Conservation (phyloP, 2,329 filamentous ascomycete species). For the Pseudogymnoascus destructans region DNA sequence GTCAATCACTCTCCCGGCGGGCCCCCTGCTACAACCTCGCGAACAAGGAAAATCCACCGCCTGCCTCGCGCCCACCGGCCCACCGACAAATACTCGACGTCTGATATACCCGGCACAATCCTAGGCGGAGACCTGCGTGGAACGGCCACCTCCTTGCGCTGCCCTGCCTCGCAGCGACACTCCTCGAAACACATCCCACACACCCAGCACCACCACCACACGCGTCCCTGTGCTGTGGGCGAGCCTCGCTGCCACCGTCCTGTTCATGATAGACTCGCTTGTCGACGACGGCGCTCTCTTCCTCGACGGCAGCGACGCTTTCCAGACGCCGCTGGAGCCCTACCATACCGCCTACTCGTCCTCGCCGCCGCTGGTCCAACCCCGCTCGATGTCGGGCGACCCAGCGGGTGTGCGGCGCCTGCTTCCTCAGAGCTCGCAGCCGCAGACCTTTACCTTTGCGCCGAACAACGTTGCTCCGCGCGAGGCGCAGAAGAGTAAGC, state of each 20-base stretch:
- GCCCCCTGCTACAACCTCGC: background rate
- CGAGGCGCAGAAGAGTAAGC: constrained; percentile 73
- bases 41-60: background rate
- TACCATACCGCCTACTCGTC: background rate
- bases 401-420: constrained; percentile 43
- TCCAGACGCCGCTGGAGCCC: background rate
- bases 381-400: constrained; percentile 39
- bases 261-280: background rate
- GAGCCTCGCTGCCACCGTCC: background rate
- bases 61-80: background rate
- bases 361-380: background rate
- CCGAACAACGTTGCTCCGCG: constrained; percentile 49
- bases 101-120: background rate
- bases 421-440: constrained; percentile 52
- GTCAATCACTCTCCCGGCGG: background rate
- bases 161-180: background rate
- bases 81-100: background rate
- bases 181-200: background rate
- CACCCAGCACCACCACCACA: background rate
- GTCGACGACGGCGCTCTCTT: background rate
- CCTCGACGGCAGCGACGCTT: background rate
- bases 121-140: background rate
- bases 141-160: background rate
- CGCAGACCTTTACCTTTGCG: constrained; percentile 67
- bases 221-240: background rate